These are phyloP conservation scores for Lolium multiflorum DNA, from an alignment of 176 grass and related monocot species.

Conservation along the genomic window DNA sequence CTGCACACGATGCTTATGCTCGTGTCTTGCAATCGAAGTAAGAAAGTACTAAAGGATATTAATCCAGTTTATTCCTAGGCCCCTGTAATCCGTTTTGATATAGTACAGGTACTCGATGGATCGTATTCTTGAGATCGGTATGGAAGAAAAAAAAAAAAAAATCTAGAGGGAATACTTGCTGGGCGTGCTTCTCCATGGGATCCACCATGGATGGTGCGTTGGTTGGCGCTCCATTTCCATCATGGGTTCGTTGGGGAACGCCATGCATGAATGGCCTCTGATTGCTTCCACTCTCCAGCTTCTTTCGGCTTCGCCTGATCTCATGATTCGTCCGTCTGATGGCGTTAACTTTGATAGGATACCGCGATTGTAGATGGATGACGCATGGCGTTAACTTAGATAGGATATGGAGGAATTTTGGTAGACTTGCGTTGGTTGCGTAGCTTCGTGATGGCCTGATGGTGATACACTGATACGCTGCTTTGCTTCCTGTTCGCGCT, in stretches of 20 bases:
- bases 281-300: background rate
- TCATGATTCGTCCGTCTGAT: conserved; percentile 27
- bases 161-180: background rate
- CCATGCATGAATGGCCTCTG: conserved; percentile 14
- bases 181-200: conserved; percentile 10
- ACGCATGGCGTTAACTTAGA: background rate
- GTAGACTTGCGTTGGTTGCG: background rate
- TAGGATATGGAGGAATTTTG: background rate
- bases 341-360: background rate
- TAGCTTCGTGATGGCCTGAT: background rate
- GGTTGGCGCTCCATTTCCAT: conserved; percentile 28
- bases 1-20: background rate
- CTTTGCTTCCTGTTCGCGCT: conserved; percentile 44
- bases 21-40: background rate
- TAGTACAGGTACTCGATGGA: background rate
- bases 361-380: too few species aligned
- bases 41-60: background rate
- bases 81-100: background rate
- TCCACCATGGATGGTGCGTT: background rate
- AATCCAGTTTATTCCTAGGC: background rate
- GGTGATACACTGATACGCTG: background rate
- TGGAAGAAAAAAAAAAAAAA: background rate
- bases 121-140: background rate
- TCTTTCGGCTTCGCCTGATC: background rate
- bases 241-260: conserved; percentile 13